phyloP scores from a whole-genome alignment of 768 basidiomycete species.

The Podaxis sp. region DNA sequence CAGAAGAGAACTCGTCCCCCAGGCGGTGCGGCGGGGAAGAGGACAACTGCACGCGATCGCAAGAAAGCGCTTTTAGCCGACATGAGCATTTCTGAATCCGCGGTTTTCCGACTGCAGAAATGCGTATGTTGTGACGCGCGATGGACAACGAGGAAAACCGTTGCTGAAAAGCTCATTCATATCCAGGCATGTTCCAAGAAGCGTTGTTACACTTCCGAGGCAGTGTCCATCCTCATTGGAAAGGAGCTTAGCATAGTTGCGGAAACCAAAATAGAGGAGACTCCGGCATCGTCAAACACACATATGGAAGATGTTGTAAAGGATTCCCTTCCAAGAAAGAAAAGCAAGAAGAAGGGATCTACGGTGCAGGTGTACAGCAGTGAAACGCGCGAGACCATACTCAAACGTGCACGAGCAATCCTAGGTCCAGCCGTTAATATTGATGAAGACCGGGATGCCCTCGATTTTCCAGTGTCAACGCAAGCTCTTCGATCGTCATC shows the following conservation, averaged over 20 bases:
- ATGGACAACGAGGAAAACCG: conserved; percentile 71
- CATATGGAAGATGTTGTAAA: conserved; percentile 52
- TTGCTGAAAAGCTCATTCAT: conserved; percentile 59
- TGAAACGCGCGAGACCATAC: conserved; percentile 41
- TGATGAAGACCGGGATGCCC: background rate
- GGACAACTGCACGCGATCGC: background rate
- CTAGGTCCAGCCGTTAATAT: conserved; percentile 20
- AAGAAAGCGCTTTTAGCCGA: background rate
- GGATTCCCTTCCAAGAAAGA: conserved; percentile 42
- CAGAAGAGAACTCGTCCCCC: background rate
- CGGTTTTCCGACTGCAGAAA: conserved; percentile 19
- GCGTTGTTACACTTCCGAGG: conserved; percentile 46
- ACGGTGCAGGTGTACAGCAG: conserved; percentile 40
- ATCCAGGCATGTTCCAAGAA: conserved; percentile 68
- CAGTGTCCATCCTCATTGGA: conserved; percentile 46
- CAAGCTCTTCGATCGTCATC: background rate
- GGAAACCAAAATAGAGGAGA: conserved; percentile 12
- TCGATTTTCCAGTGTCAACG: background rate
- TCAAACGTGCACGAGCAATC: conserved; percentile 31
- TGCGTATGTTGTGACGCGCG: conserved; percentile 61
- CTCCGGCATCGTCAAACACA: conserved; percentile 27
- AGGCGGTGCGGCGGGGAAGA: background rate
- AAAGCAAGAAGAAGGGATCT: conserved; percentile 28
- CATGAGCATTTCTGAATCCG: background rate
- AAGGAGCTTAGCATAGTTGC: conserved; percentile 37